phyloP scores from a whole-genome alignment of 805 yeast species.

The Ogataea parapolymorpha region DNA sequence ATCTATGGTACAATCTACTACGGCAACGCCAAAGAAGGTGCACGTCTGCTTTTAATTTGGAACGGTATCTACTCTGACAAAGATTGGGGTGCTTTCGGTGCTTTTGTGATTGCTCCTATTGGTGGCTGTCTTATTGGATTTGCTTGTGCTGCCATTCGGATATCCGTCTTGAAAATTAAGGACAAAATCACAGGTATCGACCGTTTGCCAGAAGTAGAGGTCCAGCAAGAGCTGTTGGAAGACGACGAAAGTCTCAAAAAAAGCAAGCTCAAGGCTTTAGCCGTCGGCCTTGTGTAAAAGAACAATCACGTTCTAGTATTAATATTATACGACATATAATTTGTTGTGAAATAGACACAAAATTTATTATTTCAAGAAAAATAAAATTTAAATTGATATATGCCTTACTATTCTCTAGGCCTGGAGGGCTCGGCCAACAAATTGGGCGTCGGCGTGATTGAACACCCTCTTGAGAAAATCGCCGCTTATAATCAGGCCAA shows the following conservation, averaged over 20 bases:
- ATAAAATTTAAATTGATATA: neutral
- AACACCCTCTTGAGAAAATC: constrained; percentile 62
- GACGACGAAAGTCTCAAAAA: constrained; percentile 11
- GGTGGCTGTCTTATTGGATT: constrained; percentile 67
- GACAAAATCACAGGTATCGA: constrained; percentile 29
- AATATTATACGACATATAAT: neutral
- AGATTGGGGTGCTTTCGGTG: constrained; percentile 96
- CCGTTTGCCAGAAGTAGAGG: constrained; percentile 9
- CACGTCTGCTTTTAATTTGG: constrained; percentile 65
- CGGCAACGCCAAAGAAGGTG: constrained; percentile 71
- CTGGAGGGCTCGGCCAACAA: constrained; percentile 97
- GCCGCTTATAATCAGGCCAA: constrained; percentile 60
- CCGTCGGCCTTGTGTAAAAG: constrained; percentile 10
- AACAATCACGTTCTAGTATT: constrained; percentile 8
- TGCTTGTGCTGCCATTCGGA: constrained; percentile 48
- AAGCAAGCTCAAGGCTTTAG: constrained; percentile 9
- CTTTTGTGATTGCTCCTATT: constrained; percentile 85
- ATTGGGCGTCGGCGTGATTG: constrained; percentile 88
- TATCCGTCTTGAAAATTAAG: constrained; percentile 31
- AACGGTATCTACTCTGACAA: constrained; percentile 71
- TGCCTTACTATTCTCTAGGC: constrained; percentile 58
- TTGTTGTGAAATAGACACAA: neutral
- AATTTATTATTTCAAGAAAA: neutral
- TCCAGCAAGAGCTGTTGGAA: constrained; percentile 13
- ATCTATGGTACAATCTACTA: constrained; percentile 82